Evolutionary conservation across 371 early-diverging fungal species (phyloP).

Genomic region (Actinomucor elegans): DNA sequence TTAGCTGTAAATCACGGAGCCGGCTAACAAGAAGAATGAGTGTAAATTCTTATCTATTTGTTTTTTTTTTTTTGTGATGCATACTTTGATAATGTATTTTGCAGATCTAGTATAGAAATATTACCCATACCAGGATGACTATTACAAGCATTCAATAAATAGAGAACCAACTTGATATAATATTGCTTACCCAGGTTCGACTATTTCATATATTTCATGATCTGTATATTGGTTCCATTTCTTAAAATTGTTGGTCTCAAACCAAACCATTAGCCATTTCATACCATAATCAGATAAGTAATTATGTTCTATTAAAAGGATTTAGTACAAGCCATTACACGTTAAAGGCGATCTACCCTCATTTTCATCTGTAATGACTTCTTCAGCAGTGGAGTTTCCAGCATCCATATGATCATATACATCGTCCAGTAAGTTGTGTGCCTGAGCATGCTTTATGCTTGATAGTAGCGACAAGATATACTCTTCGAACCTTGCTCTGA

Average conservation of each 20-base stretch:
- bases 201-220: slow-evolving; percentile 66
- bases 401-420: slow-evolving; percentile 20
- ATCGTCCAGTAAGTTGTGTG: slow-evolving; percentile 36
- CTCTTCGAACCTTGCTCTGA: slow-evolving; percentile 76
- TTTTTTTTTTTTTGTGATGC: too few relatives aligned
- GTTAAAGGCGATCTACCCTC: slow-evolving; percentile 19
- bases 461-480: slow-evolving; percentile 71
- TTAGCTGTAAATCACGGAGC: slow-evolving; percentile 58
- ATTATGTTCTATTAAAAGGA: slow-evolving; percentile 56
- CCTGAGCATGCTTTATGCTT: slow-evolving; percentile 66
- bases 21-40: slow-evolving; percentile 27
- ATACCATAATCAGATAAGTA: slow-evolving; percentile 66
- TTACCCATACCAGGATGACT: slow-evolving; percentile 69
- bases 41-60: too few relatives aligned
- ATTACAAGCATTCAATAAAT: background rate
- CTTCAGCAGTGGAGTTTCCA: slow-evolving; percentile 21
- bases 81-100: slow-evolving; percentile 65
- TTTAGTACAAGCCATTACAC: background rate
- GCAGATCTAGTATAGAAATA: slow-evolving; percentile 60
- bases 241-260: slow-evolving; percentile 66
- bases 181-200: slow-evolving; percentile 66
- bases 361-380: slow-evolving; percentile 35
- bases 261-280: slow-evolving; percentile 69
- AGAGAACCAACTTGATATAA: too few relatives aligned
- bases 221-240: slow-evolving; percentile 70